A percentile compares a stretch with the other conserved stretches of the same genome.
These are phyloP conservation scores for Ambrosia trifida DNA, from an alignment of 129 eudicot species.

Conservation along the genomic window DNA sequence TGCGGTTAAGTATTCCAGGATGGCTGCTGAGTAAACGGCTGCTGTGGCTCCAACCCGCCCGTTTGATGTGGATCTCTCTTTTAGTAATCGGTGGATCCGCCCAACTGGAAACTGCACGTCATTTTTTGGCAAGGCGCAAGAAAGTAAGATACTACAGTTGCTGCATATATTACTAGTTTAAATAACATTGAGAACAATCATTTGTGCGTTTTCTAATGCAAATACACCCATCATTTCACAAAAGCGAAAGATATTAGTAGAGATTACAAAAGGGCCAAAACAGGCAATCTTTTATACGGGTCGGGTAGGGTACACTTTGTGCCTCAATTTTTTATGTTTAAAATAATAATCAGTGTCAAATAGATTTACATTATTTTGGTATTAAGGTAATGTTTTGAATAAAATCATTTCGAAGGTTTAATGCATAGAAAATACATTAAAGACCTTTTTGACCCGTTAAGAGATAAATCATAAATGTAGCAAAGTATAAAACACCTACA, in stretches of 20 bases:
- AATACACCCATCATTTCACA: neutral
- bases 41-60: constrained; percentile 24
- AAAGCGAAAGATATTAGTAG: neutral
- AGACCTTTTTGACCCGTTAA: neutral
- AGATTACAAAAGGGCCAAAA: neutral
- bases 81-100: constrained; percentile 10
- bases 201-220: neutral
- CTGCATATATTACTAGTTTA: neutral
- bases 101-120: constrained; percentile 10
- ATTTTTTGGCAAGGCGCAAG: neutral
- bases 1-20: constrained; percentile 13
- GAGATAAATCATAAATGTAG: neutral
- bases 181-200: neutral
- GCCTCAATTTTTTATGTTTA: neutral
- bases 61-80: constrained; percentile 22
- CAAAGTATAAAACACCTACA: too few relatives aligned
- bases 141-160: neutral
- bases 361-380: neutral
- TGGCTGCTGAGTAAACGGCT: constrained; percentile 12
- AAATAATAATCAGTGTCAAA: neutral
- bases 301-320: neutral
- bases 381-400: neutral
- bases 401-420: neutral
- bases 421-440: neutral
- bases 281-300: too few relatives aligned